Conservation (phyloP, 805 yeast genomes). For the Pichia rugopelliculosa region DNA sequence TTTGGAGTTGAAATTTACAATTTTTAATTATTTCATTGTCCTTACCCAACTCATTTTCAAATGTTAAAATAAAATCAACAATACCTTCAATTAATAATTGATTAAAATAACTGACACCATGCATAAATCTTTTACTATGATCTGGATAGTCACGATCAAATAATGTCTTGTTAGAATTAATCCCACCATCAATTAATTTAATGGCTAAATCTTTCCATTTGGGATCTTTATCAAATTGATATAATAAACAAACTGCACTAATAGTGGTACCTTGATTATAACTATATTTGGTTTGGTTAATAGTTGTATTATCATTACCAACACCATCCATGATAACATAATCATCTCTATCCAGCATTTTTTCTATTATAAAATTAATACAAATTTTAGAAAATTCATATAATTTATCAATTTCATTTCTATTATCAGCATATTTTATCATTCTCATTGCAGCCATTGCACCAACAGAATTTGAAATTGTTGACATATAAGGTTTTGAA, state of each 20-base stretch:
- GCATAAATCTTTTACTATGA: conserved; percentile 49
- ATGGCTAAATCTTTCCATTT: conserved; percentile 43
- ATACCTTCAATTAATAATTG: conserved; percentile 61
- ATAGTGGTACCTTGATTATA: conserved; percentile 64
- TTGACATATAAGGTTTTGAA: conserved; percentile 48
- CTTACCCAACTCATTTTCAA: conserved; percentile 31
- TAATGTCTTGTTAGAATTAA: conserved; percentile 46
- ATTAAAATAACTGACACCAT: conserved; percentile 55
- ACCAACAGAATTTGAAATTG: conserved; percentile 48
- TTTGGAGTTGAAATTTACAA: conserved; percentile 36
- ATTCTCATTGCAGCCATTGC: conserved; percentile 61
- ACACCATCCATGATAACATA: conserved; percentile 57
- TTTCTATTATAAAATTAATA: conserved; percentile 48
- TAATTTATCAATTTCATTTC: conserved; percentile 34
- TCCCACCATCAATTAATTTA: conserved; percentile 50
- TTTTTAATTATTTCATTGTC: conserved; percentile 25
- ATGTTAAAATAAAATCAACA: conserved; percentile 52
- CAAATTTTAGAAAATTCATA: conserved; percentile 53
- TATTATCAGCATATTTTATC: conserved; percentile 41
- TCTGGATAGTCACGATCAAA: conserved; percentile 56
- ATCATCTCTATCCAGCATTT: conserved; percentile 46
- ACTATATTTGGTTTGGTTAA: conserved; percentile 52
- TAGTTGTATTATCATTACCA: conserved; percentile 35
- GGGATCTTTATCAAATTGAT: conserved; percentile 40
- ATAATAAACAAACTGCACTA: conserved; percentile 45